A percentile compares a stretch with the other conserved stretches of the same genome.
These are phyloP conservation scores for Sclerotiophoma versabilis DNA, from an alignment of 2,329 filamentous ascomycete species.

Conservation along the genomic window DNA sequence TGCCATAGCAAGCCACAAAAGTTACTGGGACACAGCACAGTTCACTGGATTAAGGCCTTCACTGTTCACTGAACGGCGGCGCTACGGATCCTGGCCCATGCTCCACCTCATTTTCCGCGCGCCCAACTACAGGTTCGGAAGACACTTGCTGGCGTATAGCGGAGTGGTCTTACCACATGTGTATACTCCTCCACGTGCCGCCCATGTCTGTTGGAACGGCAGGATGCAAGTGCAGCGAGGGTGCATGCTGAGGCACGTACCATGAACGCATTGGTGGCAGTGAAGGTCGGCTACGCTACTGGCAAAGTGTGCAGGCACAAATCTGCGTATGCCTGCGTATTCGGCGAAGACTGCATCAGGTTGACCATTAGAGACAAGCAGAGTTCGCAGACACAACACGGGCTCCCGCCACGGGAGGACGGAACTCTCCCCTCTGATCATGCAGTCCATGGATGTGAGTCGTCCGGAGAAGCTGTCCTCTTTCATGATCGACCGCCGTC, in stretches of 20 bases:
- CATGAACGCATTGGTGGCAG: conserved; percentile 21
- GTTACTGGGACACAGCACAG: no score
- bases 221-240: conserved; percentile 24
- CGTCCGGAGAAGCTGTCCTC: conserved; percentile 8
- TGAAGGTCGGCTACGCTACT: conserved; percentile 10
- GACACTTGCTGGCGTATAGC: conserved; percentile 19
- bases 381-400: conserved; percentile 12
- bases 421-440: conserved; percentile 5
- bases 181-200: conserved; percentile 25
- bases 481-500: conserved; percentile 20
- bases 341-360: conserved; percentile 1
- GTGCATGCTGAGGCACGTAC: conserved; percentile 25
- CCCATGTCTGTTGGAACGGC: conserved; percentile 20
- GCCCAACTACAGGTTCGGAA: conserved; percentile 21
- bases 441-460: conserved; percentile 8
- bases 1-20: conserved; percentile 18
- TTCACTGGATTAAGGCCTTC: conserved; percentile 5
- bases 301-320: conserved; percentile 23
- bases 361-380: neutral
- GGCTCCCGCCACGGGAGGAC: conserved; percentile 21
- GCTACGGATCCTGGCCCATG: conserved; percentile 26
- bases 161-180: conserved; percentile 15
- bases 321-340: neutral
- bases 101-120: conserved; percentile 25
- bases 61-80: conserved; percentile 23